Evolutionary conservation across 179 eudicot species (phyloP).

Genomic region (Nepenthes alata): DNA sequence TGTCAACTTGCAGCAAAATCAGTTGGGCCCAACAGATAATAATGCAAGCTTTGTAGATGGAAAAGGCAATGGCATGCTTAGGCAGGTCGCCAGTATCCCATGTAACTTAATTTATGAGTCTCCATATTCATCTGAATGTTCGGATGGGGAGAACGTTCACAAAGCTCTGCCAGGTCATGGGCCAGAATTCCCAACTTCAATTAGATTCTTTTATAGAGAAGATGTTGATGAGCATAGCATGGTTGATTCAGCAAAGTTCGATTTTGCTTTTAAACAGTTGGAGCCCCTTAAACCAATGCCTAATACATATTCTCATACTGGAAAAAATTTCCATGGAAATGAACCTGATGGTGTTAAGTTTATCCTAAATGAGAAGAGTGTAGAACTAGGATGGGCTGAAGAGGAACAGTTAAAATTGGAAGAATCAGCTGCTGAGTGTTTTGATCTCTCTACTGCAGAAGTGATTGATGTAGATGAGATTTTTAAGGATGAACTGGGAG

Average conservation of each 20-base stretch:
- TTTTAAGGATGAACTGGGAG: slow-evolving; percentile 18
- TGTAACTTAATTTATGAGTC: slow-evolving; percentile 19
- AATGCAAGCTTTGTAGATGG: slow-evolving; percentile 12
- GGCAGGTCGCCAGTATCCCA: slow-evolving; percentile 29
- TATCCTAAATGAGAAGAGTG: slow-evolving; percentile 40
- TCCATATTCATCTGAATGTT: slow-evolving; percentile 13
- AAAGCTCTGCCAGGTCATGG: slow-evolving; percentile 42
- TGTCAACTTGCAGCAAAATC: slow-evolving; percentile 24
- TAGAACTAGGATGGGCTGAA: slow-evolving; percentile 22
- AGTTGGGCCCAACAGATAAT: slow-evolving; percentile 13
- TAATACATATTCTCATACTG: slow-evolving; percentile 16
- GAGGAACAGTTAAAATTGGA: slow-evolving; percentile 21
- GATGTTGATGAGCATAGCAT: slow-evolving; percentile 14
- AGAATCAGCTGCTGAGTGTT: slow-evolving; percentile 12
- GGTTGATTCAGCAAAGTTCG: slow-evolving; percentile 14
- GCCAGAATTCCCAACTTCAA: slow-evolving; percentile 35
- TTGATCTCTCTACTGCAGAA: slow-evolving; percentile 19
- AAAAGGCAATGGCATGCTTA: slow-evolving; percentile 14
- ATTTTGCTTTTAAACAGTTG: slow-evolving; percentile 14
- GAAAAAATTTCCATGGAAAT: slow-evolving; percentile 14
- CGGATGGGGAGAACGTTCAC: slow-evolving; percentile 53
- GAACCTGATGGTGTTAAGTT: slow-evolving; percentile 32
- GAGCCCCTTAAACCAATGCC: slow-evolving; percentile 15
- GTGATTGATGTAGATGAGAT: slow-evolving; percentile 26
- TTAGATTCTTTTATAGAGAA: slow-evolving; percentile 19